Conservation (phyloP, 2,329 filamentous ascomycete genomes). For the Metarhizium guizhouense region DNA sequence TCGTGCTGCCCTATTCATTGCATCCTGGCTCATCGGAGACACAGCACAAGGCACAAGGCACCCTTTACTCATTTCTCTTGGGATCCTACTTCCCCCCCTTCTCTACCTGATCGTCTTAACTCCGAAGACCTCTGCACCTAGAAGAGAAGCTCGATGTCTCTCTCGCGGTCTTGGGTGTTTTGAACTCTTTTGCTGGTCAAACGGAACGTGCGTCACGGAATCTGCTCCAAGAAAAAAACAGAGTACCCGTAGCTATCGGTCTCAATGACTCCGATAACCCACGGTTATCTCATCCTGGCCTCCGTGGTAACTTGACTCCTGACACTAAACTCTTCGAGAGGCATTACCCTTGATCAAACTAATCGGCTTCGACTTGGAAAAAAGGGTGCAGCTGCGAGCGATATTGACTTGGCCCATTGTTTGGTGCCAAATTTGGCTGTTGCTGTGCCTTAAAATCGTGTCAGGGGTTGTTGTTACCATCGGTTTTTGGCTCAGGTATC, state of each 20-base stretch:
- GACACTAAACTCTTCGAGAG: neutral
- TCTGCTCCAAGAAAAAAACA: neutral
- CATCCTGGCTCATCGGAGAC: neutral
- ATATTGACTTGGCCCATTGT: neutral
- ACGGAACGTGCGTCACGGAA: neutral
- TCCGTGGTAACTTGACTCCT: slow-evolving; percentile 40
- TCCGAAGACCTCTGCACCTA: neutral
- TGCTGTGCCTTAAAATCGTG: neutral
- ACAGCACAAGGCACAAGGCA: neutral
- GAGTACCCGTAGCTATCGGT: slow-evolving; percentile 1
- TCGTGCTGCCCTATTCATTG: neutral
- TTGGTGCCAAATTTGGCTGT: neutral
- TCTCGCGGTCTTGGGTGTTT: neutral
- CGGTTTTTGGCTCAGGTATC: slow-evolving; percentile 3
- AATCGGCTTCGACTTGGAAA: neutral
- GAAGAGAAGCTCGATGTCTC: neutral
- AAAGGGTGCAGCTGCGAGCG: neutral
- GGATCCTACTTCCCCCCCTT: neutral
- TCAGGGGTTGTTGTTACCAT: slow-evolving; percentile 2
- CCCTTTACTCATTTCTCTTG: neutral
- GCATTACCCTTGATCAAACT: neutral
- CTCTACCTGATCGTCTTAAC: neutral
- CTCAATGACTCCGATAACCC: slow-evolving; percentile 49
- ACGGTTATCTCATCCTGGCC: slow-evolving; percentile 47
- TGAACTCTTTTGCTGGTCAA: neutral